Base-by-base conservation (phyloP, 768 basidiomycete species). In the Mycena belliarum region DNA sequence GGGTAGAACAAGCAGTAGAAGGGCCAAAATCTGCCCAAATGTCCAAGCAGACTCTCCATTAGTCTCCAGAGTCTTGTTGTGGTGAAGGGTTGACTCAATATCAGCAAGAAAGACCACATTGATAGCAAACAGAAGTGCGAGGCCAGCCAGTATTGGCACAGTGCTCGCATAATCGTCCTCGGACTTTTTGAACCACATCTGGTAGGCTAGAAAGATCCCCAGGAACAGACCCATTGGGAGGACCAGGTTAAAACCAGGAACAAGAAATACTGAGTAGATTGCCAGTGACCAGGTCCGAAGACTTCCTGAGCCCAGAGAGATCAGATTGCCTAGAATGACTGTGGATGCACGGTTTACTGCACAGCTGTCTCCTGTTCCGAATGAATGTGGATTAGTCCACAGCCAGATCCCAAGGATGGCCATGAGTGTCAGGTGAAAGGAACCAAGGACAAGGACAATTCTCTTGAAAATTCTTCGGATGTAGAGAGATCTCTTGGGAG, bases 11-110 rank as follows among this genome's bases (percentile, higher is more conserved):
- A 60, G 20, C 2, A 60, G n/a, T 11, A 49, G 18, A 14, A 60
- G n/a, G 6, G 52, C 45, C 16, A 60, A 37, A 26, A 49, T 55
- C 21, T 60, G 58, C 12, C 58, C 58, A 33, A 60, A 54, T 5
- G 58, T 49, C 58, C 58, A 60, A 6, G 7, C 29, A 9, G 25
- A 41, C 7, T 60, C 52, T 6, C 14, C 37, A 28, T 23, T 18
- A 21, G 15, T 29, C 38, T 25, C 43, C 4, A 29, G 45, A 0
- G 3, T 11, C 16, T 23, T 29, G 26, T 53, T 59, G 24, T 48
- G 26, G 3, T 7, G 32, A 2, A 55, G 41, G 3, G 51, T 43
- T 28, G 55, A 52, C 58, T 60, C 58, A 6, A 49, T 55, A 25
- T 54, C 42, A 16, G 40, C 43, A 10, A 55, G 3, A 42, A 60